Conservation (phyloP, 495 filamentous ascomycete species). For the Venustampulla echinocandica region DNA sequence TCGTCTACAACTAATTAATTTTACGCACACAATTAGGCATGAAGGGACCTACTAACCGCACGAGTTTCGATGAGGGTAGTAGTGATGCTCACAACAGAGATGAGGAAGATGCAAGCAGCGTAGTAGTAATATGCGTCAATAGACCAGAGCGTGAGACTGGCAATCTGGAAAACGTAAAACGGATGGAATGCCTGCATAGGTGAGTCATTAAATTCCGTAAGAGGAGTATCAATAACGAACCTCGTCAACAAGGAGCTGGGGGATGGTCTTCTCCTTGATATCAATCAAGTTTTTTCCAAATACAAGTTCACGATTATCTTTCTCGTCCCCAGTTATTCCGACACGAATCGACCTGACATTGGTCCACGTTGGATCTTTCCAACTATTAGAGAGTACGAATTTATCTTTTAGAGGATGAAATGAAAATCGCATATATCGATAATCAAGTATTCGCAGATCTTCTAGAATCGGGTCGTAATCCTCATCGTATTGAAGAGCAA, state of each 20-base stretch:
- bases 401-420: constrained; percentile 83
- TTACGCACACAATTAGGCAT: background rate
- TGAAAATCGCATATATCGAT: constrained; percentile 88
- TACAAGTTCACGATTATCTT: constrained; percentile 69
- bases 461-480: constrained; percentile 76
- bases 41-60: constrained; percentile 48
- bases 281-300: constrained; percentile 88
- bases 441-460: constrained; percentile 68
- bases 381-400: constrained; percentile 75
- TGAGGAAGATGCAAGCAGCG: constrained; percentile 89
- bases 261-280: constrained; percentile 76
- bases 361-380: constrained; percentile 89
- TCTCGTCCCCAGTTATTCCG: constrained; percentile 88
- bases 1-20: constrained; percentile 48
- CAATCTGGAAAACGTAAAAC: constrained; percentile 97
- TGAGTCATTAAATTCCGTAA: constrained; percentile 9
- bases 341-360: constrained; percentile 63
- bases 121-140: constrained; percentile 97
- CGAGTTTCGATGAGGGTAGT: constrained; percentile 85
- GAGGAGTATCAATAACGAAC: constrained; percentile 35
- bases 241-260: constrained; percentile 83
- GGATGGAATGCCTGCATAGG: constrained; percentile 75
- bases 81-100: constrained; percentile 84
- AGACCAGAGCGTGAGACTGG: constrained; percentile 90
- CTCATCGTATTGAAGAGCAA: constrained; percentile 45